These are phyloP conservation scores for Malus hybrid DNA, from an alignment of 331 rosid species.

Conservation along the genomic window DNA sequence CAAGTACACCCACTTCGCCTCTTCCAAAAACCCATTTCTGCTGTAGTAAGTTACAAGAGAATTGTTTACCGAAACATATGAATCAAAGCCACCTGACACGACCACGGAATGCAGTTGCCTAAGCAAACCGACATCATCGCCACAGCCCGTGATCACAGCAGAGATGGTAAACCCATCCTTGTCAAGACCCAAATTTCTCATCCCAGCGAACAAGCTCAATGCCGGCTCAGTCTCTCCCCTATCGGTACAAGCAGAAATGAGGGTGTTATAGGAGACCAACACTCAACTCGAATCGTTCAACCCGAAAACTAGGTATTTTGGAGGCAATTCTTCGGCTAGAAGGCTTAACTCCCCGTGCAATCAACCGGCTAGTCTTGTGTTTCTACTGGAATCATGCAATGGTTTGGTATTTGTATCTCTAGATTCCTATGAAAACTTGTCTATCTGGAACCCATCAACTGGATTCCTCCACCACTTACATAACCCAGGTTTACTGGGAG, in stretches of 20 bases:
- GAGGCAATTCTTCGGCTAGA: neutral
- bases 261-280: slow-evolving; percentile 59
- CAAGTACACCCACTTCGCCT: slow-evolving; percentile 48
- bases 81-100: slow-evolving; percentile 47
- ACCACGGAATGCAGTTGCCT: slow-evolving; percentile 55
- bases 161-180: slow-evolving; percentile 74
- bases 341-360: neutral
- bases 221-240: slow-evolving; percentile 34
- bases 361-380: neutral
- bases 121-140: slow-evolving; percentile 36
- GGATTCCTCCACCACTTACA: neutral
- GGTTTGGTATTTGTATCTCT: neutral
- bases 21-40: slow-evolving; percentile 42
- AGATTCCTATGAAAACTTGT: neutral
- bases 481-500: neutral
- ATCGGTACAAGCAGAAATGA: slow-evolving; percentile 58
- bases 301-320: neutral
- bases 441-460: neutral
- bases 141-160: slow-evolving; percentile 38
- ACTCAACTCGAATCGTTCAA: too few relatives aligned
- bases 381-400: neutral
- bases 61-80: slow-evolving; percentile 55
- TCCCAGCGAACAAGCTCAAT: slow-evolving; percentile 34
- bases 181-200: slow-evolving; percentile 32
- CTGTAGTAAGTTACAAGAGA: slow-evolving; percentile 48